These are phyloP conservation scores for Exophiala sideris DNA, from an alignment of 2,329 filamentous ascomycete species.

Conservation along the genomic window DNA sequence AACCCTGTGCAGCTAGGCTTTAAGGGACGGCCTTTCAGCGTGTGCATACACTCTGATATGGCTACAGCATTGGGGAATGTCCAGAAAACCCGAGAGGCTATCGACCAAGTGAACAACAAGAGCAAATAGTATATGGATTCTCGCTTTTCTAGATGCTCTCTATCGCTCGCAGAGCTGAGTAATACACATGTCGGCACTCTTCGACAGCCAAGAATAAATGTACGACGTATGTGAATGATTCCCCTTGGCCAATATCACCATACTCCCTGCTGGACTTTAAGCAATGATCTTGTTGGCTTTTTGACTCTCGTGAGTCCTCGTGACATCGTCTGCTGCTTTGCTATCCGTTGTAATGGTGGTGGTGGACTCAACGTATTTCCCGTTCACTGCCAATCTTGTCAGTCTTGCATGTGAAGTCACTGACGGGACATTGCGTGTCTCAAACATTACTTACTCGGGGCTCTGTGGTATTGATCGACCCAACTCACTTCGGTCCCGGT, in stretches of 20 bases:
- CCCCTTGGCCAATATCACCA: no score
- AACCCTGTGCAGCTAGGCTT: constrained; percentile 27
- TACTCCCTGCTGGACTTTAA: no score
- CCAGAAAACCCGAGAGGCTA: constrained; percentile 25
- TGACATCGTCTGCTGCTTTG: constrained; percentile 9
- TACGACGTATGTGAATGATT: no score
- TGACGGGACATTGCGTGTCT: no score
- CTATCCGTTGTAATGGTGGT: constrained; percentile 9
- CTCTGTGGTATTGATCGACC: constrained; percentile 13
- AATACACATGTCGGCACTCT: no score
- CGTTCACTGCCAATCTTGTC: not conserved
- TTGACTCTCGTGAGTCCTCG: constrained; percentile 2
- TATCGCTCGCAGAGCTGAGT: no score
- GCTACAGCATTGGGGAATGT: constrained; percentile 31
- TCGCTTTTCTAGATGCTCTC: no score
- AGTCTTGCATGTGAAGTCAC: not conserved
- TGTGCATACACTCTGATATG: constrained; percentile 35
- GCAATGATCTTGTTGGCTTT: not conserved
- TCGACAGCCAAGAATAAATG: no score
- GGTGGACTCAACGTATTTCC: constrained; percentile 8
- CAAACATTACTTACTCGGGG: constrained; percentile 2
- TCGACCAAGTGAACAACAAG: constrained; percentile 28
- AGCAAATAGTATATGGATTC: no score
- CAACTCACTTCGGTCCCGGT: constrained; percentile 5
- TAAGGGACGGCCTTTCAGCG: constrained; percentile 28